Base-by-base conservation (phyloP, 768 basidiomycete genomes). In the Kwoniella pini region DNA sequence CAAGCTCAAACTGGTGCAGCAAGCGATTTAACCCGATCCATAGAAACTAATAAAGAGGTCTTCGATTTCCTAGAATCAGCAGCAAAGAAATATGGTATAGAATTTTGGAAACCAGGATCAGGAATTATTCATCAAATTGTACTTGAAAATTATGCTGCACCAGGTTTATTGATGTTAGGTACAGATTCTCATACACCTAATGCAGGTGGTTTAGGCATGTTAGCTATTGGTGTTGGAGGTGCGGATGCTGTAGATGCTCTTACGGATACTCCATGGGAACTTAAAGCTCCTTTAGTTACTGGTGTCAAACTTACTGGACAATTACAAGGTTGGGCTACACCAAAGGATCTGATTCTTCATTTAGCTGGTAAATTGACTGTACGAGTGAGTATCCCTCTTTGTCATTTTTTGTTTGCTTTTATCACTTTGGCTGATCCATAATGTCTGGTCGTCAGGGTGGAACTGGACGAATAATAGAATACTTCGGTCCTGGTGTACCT, bases 201-300 rank as follows among this genome's bases (percentile, higher is more conserved):
- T 76, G 96, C 96, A 52, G 93, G 95, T 56, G 96, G 96, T 27
- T 85, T 99, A 51, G 95, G 96, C 11, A 84, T 93, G 83, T 84
- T 99, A 62, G 96, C 96, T 4, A 96, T 98, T 54, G 96, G 96
- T 52, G 95, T 99, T n/a, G 96, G 96, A 62, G 96, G 96, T 56
- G 96, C 95, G 31, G 96, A 99, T 61, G 74, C 76, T 12, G 94
- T 98, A 19, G 96, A 99, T 78, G 95, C 93, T 9, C 88, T 99
- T 86, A 97, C 94, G 2, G 91, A 89, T 50, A 97, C 93, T 11
- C 93, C 95, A 42, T 99, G 96, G 96, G 95, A 97, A 79, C 81
- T 98, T 52, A 96, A 95, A 79, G 91, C 91, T 19, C 92, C 92
- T 11, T 83, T 87, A 63, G 83, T 96, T 24, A 72, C 75, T 36